A percentile compares a stretch with the other conserved stretches of the same genome.
Evolutionary conservation across 2,329 filamentous ascomycete genomes (phyloP).

Genomic region (Fusarium sambucinum): DNA sequence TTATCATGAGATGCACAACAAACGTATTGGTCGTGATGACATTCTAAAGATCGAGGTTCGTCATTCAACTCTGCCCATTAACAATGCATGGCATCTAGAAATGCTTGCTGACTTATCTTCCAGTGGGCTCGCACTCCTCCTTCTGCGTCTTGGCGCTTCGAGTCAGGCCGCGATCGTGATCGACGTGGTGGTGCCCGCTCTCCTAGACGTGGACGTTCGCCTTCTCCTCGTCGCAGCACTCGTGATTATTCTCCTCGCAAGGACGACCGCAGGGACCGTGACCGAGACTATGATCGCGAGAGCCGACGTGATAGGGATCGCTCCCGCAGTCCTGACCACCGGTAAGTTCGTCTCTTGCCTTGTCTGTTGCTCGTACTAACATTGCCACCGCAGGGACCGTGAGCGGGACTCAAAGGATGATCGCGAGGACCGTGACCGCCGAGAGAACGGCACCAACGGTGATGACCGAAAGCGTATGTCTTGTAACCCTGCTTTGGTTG

Average conservation of each 20-base stretch:
- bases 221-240: constrained; percentile 80
- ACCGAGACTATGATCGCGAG: constrained; percentile 82
- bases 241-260: constrained; percentile 89
- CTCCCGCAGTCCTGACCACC: constrained; percentile 76
- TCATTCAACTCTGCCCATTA: not conserved
- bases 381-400: constrained; percentile 57
- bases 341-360: constrained; percentile 55
- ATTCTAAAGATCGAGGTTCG: constrained; percentile 96
- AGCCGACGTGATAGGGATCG: constrained; percentile 82
- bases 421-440: constrained; percentile 78
- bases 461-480: constrained; percentile 88
- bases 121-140: constrained; percentile 99
- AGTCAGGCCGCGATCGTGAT: constrained; percentile 85
- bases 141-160: constrained; percentile 98
- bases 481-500: not conserved
- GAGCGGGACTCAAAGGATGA: constrained; percentile 72
- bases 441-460: constrained; percentile 82
- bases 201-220: constrained; percentile 77
- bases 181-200: constrained; percentile 68
- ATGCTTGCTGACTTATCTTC: constrained; percentile 1
- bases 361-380: constrained; percentile 19
- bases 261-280: constrained; percentile 85
- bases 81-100: not conserved
- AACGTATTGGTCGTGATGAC: constrained; percentile 95
- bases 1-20: constrained; percentile 99